Conservation (phyloP, 306 rosid species). For the Vachellia collinsii region DNA sequence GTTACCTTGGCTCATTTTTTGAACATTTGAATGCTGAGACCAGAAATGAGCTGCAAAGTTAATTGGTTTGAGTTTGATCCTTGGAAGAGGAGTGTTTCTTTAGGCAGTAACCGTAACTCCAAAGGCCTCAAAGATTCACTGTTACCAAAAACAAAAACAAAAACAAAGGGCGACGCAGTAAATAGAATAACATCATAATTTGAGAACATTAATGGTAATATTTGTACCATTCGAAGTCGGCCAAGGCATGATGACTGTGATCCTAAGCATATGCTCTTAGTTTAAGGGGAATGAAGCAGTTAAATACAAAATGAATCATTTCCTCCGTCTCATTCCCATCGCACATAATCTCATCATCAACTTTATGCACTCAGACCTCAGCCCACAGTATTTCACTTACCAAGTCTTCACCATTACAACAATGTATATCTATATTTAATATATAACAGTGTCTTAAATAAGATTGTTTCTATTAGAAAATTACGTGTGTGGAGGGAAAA, state of each 20-base stretch:
- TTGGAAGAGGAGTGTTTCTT: not conserved
- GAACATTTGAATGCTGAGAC: no score
- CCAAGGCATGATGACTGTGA: not conserved
- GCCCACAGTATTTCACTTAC: no score
- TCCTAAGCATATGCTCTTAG: not conserved
- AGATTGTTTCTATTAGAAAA: no score
- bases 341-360: no score
- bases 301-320: not conserved
- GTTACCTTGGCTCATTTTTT: not conserved
- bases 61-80: not conserved
- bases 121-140: not conserved
- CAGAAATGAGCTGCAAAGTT: not conserved
- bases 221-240: not conserved
- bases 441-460: no score
- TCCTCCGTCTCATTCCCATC: not conserved
- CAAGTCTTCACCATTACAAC: no score
- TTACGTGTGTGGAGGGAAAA: no score
- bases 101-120: not conserved
- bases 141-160: no score
- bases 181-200: not conserved
- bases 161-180: not conserved
- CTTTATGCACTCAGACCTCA: no score
- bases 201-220: no score
- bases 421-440: no score
- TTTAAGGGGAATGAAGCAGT: not conserved